Evolutionary conservation across 1,284 basidiomycete species (phyloP).

Genomic region (Singerocomus rubriflavus): DNA sequence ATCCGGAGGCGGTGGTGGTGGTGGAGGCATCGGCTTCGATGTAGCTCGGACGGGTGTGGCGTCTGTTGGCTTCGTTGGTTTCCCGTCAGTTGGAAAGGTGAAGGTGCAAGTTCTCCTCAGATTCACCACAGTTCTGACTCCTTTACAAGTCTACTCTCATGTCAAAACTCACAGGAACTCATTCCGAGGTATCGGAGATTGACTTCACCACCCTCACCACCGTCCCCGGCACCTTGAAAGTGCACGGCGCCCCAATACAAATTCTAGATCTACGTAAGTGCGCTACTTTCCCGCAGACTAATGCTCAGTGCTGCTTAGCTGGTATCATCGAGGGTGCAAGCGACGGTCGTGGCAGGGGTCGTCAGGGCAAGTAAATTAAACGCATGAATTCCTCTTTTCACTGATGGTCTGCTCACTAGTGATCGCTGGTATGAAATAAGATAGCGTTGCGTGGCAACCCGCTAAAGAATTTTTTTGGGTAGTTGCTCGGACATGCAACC

Average conservation of each 20-base stretch:
- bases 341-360: slow-evolving; percentile 96
- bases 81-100: slow-evolving; percentile 85
- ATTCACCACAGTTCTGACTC: slow-evolving; percentile 3
- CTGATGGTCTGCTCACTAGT: slow-evolving; percentile 40
- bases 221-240: slow-evolving; percentile 93
- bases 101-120: slow-evolving; percentile 21
- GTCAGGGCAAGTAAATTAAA: slow-evolving; percentile 65
- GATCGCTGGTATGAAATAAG: slow-evolving; percentile 68
- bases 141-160: slow-evolving; percentile 82
- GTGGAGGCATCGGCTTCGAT: slow-evolving; percentile 89
- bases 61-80: slow-evolving; percentile 93
- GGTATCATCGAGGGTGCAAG: slow-evolving; percentile 99
- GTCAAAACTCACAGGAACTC: slow-evolving; percentile 97
- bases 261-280: slow-evolving; percentile 78
- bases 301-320: slow-evolving; percentile 43
- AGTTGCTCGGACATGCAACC: slow-evolving; percentile 97
- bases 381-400: neutral
- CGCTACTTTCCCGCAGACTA: slow-evolving; percentile 29
- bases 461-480: slow-evolving; percentile 19
- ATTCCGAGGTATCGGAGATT: slow-evolving; percentile 97
- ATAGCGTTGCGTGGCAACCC: slow-evolving; percentile 5
- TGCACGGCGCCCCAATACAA: slow-evolving; percentile 92
- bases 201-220: slow-evolving; percentile 95
- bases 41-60: slow-evolving; percentile 97
- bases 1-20: slow-evolving; percentile 79